These are phyloP conservation scores for Pestalotiopsis sp. DNA, from an alignment of 2,329 filamentous ascomycete species.

Conservation along the genomic window DNA sequence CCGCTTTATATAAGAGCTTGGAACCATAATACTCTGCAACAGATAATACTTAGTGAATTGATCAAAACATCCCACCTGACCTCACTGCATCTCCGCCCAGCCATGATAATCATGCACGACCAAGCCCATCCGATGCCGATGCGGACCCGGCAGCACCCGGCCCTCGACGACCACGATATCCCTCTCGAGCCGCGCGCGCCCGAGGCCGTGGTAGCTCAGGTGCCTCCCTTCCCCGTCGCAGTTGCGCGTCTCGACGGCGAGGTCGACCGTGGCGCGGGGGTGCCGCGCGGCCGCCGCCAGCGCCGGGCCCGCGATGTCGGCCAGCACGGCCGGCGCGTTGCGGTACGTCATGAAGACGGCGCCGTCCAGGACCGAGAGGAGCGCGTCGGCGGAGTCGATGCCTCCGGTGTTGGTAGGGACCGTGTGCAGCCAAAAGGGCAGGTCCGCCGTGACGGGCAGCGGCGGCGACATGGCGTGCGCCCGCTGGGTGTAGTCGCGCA, in stretches of 20 bases:
- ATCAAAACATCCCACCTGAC: not conserved
- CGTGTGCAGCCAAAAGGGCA: conserved; percentile 5
- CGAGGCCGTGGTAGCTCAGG: not conserved
- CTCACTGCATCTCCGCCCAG: not conserved
- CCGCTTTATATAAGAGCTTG: too few species aligned
- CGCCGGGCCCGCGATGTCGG: not conserved
- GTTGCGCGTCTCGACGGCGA: not conserved
- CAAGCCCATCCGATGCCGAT: not conserved
- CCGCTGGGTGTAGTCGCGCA: not conserved
- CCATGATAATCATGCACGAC: not conserved
- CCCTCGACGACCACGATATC: not conserved
- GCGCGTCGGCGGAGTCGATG: not conserved
- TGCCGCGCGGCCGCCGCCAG: not conserved
- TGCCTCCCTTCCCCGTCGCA: not conserved
- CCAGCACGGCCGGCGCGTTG: not conserved
- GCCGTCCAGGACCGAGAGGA: not conserved
- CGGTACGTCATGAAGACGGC: conserved; percentile 6
- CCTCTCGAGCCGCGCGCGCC: not conserved
- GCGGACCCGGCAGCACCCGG: not conserved
- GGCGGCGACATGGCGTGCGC: not conserved
- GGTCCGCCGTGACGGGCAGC: not conserved
- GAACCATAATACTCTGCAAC: too few species aligned
- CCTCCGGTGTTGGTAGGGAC: not conserved
- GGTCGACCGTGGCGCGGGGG: not conserved
- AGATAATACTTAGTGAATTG: too few species aligned